These are phyloP conservation scores for Artemisia tridentata DNA, from an alignment of 129 eudicot genomes.

Conservation along the genomic window DNA sequence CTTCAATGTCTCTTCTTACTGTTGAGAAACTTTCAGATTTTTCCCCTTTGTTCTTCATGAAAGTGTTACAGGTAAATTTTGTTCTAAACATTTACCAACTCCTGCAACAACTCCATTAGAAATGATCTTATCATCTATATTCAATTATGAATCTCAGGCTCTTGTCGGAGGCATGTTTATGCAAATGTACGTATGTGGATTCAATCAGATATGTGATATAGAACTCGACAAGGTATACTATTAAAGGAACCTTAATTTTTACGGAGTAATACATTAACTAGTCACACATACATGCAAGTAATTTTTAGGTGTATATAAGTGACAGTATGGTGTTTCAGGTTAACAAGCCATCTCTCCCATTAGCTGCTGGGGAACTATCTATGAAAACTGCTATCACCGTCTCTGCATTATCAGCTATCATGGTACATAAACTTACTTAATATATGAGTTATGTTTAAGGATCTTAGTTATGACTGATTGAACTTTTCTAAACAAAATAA, in stretches of 20 bases:
- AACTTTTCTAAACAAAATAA: too few species aligned
- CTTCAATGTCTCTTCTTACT: constrained; percentile 29
- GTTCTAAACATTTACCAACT: neutral
- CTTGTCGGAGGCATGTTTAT: constrained; percentile 31
- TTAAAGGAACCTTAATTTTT: neutral
- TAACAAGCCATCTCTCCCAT: constrained; percentile 31
- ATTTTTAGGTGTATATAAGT: neutral
- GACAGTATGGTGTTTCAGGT: constrained; percentile 15
- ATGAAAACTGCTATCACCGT: constrained; percentile 24
- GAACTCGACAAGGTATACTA: constrained; percentile 27
- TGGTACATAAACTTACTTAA: constrained; percentile 11
- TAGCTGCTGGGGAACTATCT: constrained; percentile 30
- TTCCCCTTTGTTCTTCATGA: constrained; percentile 19
- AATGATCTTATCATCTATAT: neutral
- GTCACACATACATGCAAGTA: too few species aligned
- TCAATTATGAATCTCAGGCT: constrained; percentile 19
- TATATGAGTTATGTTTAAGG: neutral
- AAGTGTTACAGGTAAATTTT: constrained; percentile 25
- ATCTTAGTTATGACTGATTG: too few species aligned
- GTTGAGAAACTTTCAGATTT: constrained; percentile 21
- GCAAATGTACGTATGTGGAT: constrained; percentile 35
- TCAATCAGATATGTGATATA: constrained; percentile 31
- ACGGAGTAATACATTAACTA: neutral
- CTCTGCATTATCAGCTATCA: constrained; percentile 24
- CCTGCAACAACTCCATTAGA: neutral